Conservation (phyloP, 2,329 filamentous ascomycete species). For the Ophiostoma himal-ulmi region DNA sequence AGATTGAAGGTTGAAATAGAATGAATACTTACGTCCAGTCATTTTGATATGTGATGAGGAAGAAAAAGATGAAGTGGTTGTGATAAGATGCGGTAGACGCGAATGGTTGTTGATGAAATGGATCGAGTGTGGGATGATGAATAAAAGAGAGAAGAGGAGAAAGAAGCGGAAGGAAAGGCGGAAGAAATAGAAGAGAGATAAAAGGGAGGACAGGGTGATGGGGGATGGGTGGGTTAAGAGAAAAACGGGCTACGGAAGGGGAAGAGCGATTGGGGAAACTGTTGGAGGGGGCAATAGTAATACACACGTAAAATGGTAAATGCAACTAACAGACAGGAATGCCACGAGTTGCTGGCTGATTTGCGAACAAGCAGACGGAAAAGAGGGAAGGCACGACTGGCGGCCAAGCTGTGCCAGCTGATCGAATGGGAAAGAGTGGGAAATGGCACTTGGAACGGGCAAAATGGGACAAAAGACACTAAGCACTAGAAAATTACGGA, state of each 20-base stretch:
- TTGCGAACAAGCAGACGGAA: background rate
- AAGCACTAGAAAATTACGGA: background rate
- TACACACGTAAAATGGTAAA: background rate
- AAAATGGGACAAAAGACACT: background rate
- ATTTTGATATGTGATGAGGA: slow-evolving; percentile 46
- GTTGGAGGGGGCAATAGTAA: background rate
- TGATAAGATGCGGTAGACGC: slow-evolving; percentile 30
- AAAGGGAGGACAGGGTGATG: slow-evolving; percentile 7
- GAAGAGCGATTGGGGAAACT: background rate
- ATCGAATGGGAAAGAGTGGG: slow-evolving; percentile 4
- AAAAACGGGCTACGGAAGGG: slow-evolving; percentile 11
- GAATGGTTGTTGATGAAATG: slow-evolving; percentile 26
- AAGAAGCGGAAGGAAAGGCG: slow-evolving; percentile 11
- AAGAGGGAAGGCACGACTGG: slow-evolving; percentile 4
- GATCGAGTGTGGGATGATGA: slow-evolving; percentile 29
- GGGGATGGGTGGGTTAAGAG: slow-evolving; percentile 14
- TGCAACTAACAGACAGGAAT: background rate
- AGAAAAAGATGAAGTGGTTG: slow-evolving; percentile 28
- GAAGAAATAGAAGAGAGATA: slow-evolving; percentile 20
- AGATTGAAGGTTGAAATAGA: background rate
- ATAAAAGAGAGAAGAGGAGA: slow-evolving; percentile 9
- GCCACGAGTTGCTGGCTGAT: slow-evolving; percentile 10
- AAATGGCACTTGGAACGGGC: background rate
- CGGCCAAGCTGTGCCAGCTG: background rate
- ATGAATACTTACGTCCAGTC: slow-evolving; percentile 62